Conservation (phyloP, 208 protist species). For the Polymyxa betae region DNA sequence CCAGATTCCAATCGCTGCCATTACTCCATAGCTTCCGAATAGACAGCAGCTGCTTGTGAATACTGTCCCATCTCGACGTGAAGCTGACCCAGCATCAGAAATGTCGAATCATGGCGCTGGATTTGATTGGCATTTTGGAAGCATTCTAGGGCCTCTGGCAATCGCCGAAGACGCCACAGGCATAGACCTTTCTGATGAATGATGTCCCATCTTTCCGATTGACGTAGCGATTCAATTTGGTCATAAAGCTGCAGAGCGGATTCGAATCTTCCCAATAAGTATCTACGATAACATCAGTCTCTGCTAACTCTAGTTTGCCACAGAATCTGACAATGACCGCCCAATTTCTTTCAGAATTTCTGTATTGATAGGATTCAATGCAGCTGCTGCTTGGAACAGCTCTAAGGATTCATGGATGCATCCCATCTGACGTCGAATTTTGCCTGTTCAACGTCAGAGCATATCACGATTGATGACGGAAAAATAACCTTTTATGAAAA, state of each 20-base stretch:
- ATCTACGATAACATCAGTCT: too few relatives aligned
- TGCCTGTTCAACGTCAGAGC: constrained; percentile 66
- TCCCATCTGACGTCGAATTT: constrained; percentile 85
- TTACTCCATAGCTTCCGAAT: constrained; percentile 80
- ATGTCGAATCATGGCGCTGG: constrained; percentile 84
- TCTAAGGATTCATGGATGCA: constrained; percentile 87
- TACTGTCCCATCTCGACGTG: constrained; percentile 76
- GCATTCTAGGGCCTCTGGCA: constrained; percentile 69
- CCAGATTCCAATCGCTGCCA: neutral
- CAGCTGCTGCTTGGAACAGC: constrained; percentile 85
- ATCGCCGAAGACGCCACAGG: constrained; percentile 79
- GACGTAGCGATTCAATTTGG: constrained; percentile 73
- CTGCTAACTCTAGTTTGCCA: too few relatives aligned
- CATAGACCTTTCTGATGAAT: constrained; percentile 88
- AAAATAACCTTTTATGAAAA: constrained; percentile 74
- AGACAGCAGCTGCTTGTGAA: constrained; percentile 77
- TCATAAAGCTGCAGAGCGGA: constrained; percentile 84
- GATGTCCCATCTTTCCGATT: constrained; percentile 72
- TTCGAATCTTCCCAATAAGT: constrained; percentile 85
- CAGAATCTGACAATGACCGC: constrained; percentile 77
- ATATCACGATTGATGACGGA: neutral
- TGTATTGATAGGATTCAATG: constrained; percentile 84
- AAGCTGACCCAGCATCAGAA: constrained; percentile 85
- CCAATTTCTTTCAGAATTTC: constrained; percentile 87
- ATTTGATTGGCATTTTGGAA: constrained; percentile 82